phyloP scores from a whole-genome alignment of 176 grass and related monocot species.

The Areca catechu region DNA sequence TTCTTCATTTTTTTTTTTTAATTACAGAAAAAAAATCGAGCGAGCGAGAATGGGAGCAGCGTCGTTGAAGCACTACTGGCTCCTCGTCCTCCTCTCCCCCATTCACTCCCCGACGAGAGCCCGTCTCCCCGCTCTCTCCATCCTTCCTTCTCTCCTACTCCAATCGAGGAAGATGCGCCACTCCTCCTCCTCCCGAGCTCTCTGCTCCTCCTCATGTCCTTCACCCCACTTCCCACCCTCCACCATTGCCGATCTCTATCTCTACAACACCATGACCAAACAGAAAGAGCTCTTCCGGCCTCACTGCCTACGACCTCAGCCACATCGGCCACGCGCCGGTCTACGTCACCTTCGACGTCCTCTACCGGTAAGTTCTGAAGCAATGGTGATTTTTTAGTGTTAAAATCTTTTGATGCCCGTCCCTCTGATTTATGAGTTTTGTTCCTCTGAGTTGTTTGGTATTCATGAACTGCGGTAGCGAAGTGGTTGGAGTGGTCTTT shows the following conservation, averaged over 20 bases:
- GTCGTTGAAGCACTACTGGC: too few species aligned
- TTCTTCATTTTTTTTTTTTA: too few species aligned
- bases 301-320: conserved; percentile 80
- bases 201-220: conserved; percentile 2
- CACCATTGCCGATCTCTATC: conserved; percentile 28
- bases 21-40: too few species aligned
- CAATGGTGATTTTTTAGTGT: background rate
- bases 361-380: conserved; percentile 44
- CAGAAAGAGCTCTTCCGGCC: conserved; percentile 55
- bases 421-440: background rate
- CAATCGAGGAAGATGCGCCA: too few species aligned
- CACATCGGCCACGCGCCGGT: conserved; percentile 86
- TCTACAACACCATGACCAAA: conserved; percentile 74
- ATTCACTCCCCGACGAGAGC: background rate
- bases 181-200: background rate
- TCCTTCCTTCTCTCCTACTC: background rate
- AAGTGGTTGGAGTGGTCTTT: too few species aligned
- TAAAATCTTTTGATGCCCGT: background rate
- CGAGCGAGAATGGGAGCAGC: too few species aligned
- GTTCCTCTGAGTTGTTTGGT: background rate
- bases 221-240: background rate
- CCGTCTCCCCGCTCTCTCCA: background rate
- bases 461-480: too few species aligned
- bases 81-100: too few species aligned
- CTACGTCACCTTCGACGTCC: conserved; percentile 83